Percentiles rank a stretch among this genome's conserved stretches.
Evolutionary conservation across 306 rosid species (phyloP).

Genomic region (Vigna angularis): DNA sequence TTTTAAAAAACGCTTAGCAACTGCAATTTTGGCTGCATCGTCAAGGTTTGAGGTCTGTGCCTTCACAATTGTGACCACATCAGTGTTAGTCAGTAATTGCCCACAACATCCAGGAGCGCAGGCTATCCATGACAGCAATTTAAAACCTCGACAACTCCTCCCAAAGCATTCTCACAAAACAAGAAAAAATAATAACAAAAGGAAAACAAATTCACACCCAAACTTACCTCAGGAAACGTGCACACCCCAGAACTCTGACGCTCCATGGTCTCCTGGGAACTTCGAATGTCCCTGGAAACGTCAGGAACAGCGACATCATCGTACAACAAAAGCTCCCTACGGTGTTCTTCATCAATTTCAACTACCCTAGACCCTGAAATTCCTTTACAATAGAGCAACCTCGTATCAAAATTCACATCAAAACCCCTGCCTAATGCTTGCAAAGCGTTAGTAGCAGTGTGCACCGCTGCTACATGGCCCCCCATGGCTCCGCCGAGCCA

Average conservation of each 20-base stretch:
- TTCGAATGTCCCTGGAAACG: slow-evolving; percentile 76
- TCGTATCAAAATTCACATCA: slow-evolving; percentile 88
- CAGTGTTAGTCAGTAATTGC: neutral
- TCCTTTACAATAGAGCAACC: slow-evolving; percentile 93
- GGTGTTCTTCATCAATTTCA: slow-evolving; percentile 67
- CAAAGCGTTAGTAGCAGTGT: slow-evolving; percentile 84
- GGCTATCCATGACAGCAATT: neutral
- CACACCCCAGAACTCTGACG: slow-evolving; percentile 75
- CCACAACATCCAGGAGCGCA: neutral
- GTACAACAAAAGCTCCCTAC: slow-evolving; percentile 63
- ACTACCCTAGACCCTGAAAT: slow-evolving; percentile 76
- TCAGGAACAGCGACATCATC: slow-evolving; percentile 69
- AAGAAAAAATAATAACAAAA: neutral
- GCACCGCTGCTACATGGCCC: slow-evolving; percentile 81
- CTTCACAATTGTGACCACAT: neutral
- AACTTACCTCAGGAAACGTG: slow-evolving; percentile 65
- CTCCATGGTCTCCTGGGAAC: slow-evolving; percentile 48
- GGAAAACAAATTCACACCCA: neutral
- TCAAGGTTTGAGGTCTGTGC: neutral
- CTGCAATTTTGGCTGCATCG: neutral
- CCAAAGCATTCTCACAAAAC: slow-evolving; percentile 9
- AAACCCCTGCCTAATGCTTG: slow-evolving; percentile 94
- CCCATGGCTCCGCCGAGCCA: slow-evolving; percentile 62
- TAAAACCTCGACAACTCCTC: neutral
- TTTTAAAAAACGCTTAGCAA: neutral